Evolutionary conservation across 441 rosid genomes (phyloP).

Genomic region (Metrosideros polymorpha): DNA sequence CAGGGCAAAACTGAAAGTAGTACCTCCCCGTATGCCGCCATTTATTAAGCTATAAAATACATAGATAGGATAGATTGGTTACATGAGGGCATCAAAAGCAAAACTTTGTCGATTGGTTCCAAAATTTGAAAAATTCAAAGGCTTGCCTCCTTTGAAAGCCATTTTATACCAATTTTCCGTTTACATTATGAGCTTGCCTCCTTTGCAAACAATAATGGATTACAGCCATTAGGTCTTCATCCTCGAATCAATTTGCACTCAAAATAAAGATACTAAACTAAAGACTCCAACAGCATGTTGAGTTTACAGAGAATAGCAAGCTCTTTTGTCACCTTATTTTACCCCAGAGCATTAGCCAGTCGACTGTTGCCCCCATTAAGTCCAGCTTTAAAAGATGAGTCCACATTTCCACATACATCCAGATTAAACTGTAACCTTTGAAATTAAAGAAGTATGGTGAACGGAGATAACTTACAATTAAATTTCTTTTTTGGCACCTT

Average conservation of each 20-base stretch:
- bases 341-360: background rate
- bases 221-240: background rate
- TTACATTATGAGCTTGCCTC: background rate
- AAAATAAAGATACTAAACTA: background rate
- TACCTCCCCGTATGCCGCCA: background rate
- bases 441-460: background rate
- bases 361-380: background rate
- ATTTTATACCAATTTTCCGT: background rate
- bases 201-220: background rate
- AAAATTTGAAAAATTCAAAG: background rate
- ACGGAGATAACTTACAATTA: slow-evolving; percentile 42
- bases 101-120: background rate
- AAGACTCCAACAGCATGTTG: background rate
- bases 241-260: background rate
- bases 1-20: background rate
- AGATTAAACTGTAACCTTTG: background rate
- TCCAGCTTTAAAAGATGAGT: background rate
- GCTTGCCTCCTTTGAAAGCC: too few species aligned
- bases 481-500: slow-evolving; percentile 73
- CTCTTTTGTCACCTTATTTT: background rate
- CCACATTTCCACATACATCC: background rate
- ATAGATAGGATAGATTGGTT: background rate
- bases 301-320: background rate
- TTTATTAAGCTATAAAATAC: background rate
- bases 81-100: background rate